Evolutionary conservation across 2,329 filamentous ascomycete genomes (phyloP).

Genomic region (Emmonsia crescens): DNA sequence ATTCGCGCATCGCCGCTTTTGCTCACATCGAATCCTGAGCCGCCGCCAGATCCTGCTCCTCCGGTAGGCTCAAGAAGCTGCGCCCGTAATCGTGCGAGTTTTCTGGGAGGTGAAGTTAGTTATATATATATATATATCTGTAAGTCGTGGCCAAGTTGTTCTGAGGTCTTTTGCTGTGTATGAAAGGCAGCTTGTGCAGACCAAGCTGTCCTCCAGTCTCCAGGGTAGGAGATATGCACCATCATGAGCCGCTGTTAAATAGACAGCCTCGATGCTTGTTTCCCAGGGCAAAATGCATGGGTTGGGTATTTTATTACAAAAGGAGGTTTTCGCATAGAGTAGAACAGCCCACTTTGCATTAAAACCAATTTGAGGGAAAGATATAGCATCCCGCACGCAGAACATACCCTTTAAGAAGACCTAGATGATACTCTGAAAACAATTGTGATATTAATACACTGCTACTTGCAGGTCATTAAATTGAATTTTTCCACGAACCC

Average conservation of each 20-base stretch:
- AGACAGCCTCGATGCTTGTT: neutral
- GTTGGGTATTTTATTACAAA: neutral
- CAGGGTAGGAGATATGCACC: neutral
- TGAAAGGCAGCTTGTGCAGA: neutral
- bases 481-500: conserved; percentile 49
- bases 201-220: neutral
- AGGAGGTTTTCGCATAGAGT: neutral
- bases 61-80: conserved; percentile 85
- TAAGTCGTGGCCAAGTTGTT: neutral
- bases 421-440: conserved; percentile 81
- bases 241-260: neutral
- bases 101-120: conserved; percentile 45
- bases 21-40: conserved; percentile 78
- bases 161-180: neutral
- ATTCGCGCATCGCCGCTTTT: conserved; percentile 96
- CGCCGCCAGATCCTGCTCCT: conserved; percentile 65
- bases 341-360: neutral
- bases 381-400: neutral
- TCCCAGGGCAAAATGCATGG: too few species aligned
- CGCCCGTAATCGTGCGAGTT: conserved; percentile 86
- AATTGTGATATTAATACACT: conserved; percentile 25
- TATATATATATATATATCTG: neutral
- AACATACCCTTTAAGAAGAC: conserved; percentile 83
- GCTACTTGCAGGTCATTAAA: conserved; percentile 1
- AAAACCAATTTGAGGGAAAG: neutral